These are phyloP conservation scores for Paramecium sexaurelia DNA, from an alignment of 73 alveolate species.

Conservation along the genomic window DNA sequence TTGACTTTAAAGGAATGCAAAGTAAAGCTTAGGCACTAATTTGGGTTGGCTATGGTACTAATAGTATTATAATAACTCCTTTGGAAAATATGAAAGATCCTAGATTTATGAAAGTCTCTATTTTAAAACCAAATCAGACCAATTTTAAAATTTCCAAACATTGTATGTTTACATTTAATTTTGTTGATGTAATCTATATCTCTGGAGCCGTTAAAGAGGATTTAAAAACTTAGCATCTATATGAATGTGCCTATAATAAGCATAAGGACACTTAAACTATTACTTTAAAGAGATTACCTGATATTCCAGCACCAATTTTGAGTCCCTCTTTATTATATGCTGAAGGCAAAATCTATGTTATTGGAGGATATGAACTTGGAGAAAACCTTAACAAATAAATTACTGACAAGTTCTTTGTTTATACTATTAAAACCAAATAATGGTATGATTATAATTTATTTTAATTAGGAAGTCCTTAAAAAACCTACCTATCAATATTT, in stretches of 20 bases:
- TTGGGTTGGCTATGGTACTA: slow-evolving; percentile 59
- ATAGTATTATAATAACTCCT: slow-evolving; percentile 45
- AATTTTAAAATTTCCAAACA: slow-evolving; percentile 58
- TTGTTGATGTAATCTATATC: slow-evolving; percentile 40
- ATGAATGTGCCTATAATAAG: slow-evolving; percentile 33
- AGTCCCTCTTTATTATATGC: slow-evolving; percentile 55
- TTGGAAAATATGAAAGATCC: slow-evolving; percentile 53
- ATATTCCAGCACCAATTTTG: slow-evolving; percentile 57
- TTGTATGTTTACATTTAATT: slow-evolving; percentile 64
- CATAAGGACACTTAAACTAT: background rate
- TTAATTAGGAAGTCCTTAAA: background rate
- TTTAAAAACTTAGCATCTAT: slow-evolving; percentile 40
- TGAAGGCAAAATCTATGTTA: slow-evolving; percentile 29
- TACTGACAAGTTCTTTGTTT: slow-evolving; percentile 49
- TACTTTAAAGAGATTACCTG: slow-evolving; percentile 36
- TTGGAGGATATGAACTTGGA: slow-evolving; percentile 61
- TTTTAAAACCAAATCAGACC: slow-evolving; percentile 39
- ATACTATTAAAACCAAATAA: slow-evolving; percentile 52
- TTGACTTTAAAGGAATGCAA: background rate
- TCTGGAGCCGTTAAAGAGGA: slow-evolving; percentile 65
- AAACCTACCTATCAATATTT: slow-evolving; percentile 51
- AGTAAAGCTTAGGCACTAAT: slow-evolving; percentile 18
- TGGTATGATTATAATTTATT: background rate
- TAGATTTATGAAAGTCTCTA: slow-evolving; percentile 8
- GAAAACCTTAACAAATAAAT: slow-evolving; percentile 38